Evolutionary conservation across 768 basidiomycete species (phyloP), one percentile per base, ranked within the genome.

Genomic region (Suillus alpinus): DNA sequence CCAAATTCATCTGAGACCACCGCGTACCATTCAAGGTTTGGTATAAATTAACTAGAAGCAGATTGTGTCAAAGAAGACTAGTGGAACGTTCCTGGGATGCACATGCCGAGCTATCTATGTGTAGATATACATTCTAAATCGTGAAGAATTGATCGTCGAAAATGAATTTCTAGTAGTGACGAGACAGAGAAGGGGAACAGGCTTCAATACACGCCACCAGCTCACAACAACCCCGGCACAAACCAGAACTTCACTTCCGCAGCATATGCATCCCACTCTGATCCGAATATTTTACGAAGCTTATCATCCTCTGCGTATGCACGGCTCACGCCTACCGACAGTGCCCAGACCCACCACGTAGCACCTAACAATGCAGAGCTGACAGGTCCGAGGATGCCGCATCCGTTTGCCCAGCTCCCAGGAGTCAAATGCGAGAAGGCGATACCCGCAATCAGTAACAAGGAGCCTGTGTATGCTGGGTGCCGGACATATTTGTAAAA

Each of bases 381-480:
- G 23, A 62, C 37, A 16, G 62, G 47, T 5, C 72, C 73, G 6
- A 75, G 61, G 40, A 59, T 1, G 40, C 64, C 66, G 50, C 78
- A 81, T 64, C 81, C 80, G 12, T 76, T 76, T 59, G 79, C 67
- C 77, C 81, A 80, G 63, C 80, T 78, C 16, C 83, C 83, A 0
- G 73, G 62, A 9, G 80, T 79, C 34, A 83, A 68, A 44, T 83
- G 81, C 14, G 78, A 78, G 56, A 81, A 68, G 0, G 80, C 74
- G 41, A 83, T 66, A 0, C 83, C 83, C 6, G 74, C 73, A 36
- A 84, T 72, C 62, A 83, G 76, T 23, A 81, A 70, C 60, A 85
- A 65, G 1, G 82, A 81, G n/a, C 83, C 83, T 0, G 81, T 80
- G 67, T 84, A 84, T 0, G 82, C 77, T 18, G 84, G 84, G 69